phyloP scores from a whole-genome alignment of 1,139 yeast species.

The Taiozyma sp. region DNA sequence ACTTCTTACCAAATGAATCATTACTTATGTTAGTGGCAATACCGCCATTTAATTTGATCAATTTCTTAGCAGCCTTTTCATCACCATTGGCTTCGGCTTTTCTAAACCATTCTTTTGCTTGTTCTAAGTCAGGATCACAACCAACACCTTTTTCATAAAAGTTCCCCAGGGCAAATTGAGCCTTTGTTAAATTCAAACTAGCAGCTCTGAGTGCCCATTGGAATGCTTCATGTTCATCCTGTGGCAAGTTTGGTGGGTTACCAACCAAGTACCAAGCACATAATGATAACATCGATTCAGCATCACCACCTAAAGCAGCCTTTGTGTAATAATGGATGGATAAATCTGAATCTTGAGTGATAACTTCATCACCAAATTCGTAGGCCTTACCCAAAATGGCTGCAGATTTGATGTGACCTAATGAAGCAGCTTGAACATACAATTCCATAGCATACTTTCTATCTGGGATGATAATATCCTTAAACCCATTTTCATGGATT shows the following conservation, averaged over 20 bases:
- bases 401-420: conserved; percentile 81
- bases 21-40: not conserved
- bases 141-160: conserved; percentile 90
- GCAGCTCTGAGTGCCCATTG: conserved; percentile 96
- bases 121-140: conserved; percentile 51
- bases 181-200: conserved; percentile 65
- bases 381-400: conserved; percentile 78
- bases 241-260: conserved; percentile 72
- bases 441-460: conserved; percentile 80
- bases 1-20: conserved; percentile 25
- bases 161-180: conserved; percentile 83
- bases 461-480: conserved; percentile 85
- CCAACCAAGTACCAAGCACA: conserved; percentile 98
- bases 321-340: conserved; percentile 91
- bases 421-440: conserved; percentile 84
- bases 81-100: conserved; percentile 75
- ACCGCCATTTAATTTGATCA: conserved; percentile 11
- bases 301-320: conserved; percentile 86
- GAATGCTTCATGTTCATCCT: conserved; percentile 82
- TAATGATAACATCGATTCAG: conserved; percentile 86
- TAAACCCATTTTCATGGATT: conserved; percentile 78
- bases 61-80: conserved; percentile 47
- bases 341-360: conserved; percentile 78
- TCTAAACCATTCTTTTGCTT: conserved; percentile 71
- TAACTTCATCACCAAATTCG: conserved; percentile 72